Percentiles rank a stretch among this genome's conserved stretches.
Evolutionary conservation across 1,284 basidiomycete genomes (phyloP).

Genomic region (Austropuccinia psidii): DNA sequence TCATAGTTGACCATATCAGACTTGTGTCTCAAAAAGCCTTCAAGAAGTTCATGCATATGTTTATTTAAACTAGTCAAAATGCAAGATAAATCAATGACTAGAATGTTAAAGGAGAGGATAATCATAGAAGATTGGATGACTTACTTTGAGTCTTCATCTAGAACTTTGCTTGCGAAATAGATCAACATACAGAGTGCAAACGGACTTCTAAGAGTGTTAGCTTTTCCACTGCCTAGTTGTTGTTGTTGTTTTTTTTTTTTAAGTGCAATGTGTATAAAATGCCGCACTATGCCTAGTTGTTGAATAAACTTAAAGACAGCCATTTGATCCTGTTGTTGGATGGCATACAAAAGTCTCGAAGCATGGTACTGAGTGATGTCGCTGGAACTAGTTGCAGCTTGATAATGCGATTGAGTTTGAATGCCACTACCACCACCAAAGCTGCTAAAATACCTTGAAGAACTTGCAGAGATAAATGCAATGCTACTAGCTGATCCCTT

Average conservation of each 20-base stretch:
- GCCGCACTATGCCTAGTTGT: too few species aligned
- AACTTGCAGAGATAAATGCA: slow-evolving; percentile 52
- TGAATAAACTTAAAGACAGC: slow-evolving; percentile 99
- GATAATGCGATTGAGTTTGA: slow-evolving; percentile 53
- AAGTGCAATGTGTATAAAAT: too few species aligned
- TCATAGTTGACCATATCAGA: slow-evolving; percentile 99
- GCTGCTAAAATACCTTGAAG: slow-evolving; percentile 58
- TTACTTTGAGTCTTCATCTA: slow-evolving; percentile 96
- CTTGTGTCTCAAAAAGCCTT: slow-evolving; percentile 94
- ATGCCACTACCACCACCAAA: slow-evolving; percentile 49
- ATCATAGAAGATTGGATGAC: slow-evolving; percentile 45
- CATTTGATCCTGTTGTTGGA: slow-evolving; percentile 96
- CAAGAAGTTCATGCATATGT: slow-evolving; percentile 87
- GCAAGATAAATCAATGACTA: neutral
- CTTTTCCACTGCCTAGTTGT: slow-evolving; percentile 63
- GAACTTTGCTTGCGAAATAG: slow-evolving; percentile 91
- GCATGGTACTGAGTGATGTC: slow-evolving; percentile 97
- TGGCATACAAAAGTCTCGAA: slow-evolving; percentile 84
- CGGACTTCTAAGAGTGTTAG: slow-evolving; percentile 79
- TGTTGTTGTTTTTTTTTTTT: too few species aligned
- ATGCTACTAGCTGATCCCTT: slow-evolving; percentile 51
- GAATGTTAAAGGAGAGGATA: too few species aligned
- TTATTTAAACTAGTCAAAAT: slow-evolving; percentile 62
- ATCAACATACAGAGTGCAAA: slow-evolving; percentile 99
- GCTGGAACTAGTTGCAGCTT: slow-evolving; percentile 74